Evolutionary conservation across 495 filamentous ascomycete genomes (phyloP), one percentile per base, ranked within the genome.

Genomic region (Trichoderma orchidacearum): DNA sequence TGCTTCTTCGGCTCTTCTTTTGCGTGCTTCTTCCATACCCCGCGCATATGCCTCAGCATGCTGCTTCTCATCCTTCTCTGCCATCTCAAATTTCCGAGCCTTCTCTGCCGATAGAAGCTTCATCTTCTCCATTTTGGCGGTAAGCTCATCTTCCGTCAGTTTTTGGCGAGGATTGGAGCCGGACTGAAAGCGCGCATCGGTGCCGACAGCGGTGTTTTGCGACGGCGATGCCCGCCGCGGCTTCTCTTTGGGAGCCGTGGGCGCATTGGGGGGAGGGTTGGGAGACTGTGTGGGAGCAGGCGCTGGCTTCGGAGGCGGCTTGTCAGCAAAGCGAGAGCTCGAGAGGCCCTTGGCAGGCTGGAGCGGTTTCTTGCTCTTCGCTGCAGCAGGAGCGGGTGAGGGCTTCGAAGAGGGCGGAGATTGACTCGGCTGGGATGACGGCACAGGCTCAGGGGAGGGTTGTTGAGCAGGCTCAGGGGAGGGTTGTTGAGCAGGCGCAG

Each of bases 121-220:
- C 69, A 75, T 76, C 57, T 69, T 59, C 56, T 75, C 71, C 71
- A 80, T 75, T 61, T 76, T 76, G 38, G 68, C 72, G 0, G 71
- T 65, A 12, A 80, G 68, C 63, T 81, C 76, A 5, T 70, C 62
- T 1, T 80, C 76, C 15, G 77, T 80, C 7, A 77, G 75, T 61
- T 81, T 81, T 9, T 69, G 69, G 54, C 72, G 72, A 23, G 74
- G 73, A 63, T 74, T 75, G 5, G 66, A 73, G 54, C 74, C 74
- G 3, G 73, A 76, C 34, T 64, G 64, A 13, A 75, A 59, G 4
- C 75, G 74, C 4, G 63, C 52, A 18, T 69, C 63, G 5, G 62
- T 66, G 5, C 58, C 56, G 17, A 36, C 58, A 25, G 64, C 60
- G 3, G 69, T 73, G 58, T 70, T 72, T 34, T 63, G 56, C 17